Evolutionary conservation across 2,329 filamentous ascomycete species (phyloP), one percentile per base, ranked within the genome.

Genomic region (Lithohypha guttulata): DNA sequence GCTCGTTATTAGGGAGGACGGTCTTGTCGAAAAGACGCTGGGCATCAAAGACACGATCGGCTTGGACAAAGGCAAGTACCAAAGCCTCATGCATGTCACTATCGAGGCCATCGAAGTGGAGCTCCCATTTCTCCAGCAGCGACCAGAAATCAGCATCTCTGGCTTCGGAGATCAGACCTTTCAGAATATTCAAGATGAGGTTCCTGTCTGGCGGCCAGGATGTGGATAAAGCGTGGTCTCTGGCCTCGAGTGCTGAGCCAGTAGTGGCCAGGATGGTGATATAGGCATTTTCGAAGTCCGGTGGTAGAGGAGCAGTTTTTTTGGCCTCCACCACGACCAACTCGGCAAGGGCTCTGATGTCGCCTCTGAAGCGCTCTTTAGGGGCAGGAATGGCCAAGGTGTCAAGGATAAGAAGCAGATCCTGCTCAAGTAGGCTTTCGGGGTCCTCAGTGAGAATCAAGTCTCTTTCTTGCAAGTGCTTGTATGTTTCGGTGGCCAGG

Each of bases 1-100:
- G 67, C 42, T 58, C 52, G 27, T 57, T 49, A 14, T 55, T 55
- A 19, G 54, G 55, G 10, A 60, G 52, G 3, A 77, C 61, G 1
- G 71, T 65, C 45, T 71, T 73, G 15, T 70, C 60, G 51, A 81
- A 86, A 74, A 85, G 84, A 9, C 65, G 55, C 52, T 81, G 78
- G 2, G 78, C 78, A 44, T 74, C 70, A n/a, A 66, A 56, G 3
- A 80, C 54, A 32, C 75, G 64, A 48, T 77, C 63, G 30, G 65
- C 67, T 9, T 64, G 56, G 1, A 79, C 73, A 50, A 79, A 85
- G 49, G 80, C 81, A 0, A 57, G 58, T 2, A 78, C 69, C 55
- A 91, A 64, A 22, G 71, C 51, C 41, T 62, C 53, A 40, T 71
- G 67, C 18, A 62, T 60, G 2, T 41, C 31, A 8, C 53, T 48